Conservation (phyloP, 1,284 basidiomycete genomes). For the Chalciporus piperatoides region DNA sequence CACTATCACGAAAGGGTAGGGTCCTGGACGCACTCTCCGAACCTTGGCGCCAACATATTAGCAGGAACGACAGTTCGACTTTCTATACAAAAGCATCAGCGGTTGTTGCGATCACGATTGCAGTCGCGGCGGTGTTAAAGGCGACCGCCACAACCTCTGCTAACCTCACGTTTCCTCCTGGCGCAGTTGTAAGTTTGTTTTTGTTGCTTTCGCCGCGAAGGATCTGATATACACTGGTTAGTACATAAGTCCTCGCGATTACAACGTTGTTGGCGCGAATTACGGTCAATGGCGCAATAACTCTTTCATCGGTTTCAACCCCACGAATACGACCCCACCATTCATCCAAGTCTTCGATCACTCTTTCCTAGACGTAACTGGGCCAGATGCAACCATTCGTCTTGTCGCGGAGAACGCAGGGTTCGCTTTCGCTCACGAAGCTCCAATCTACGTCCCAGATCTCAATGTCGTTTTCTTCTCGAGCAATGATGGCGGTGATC, state of each 20-base stretch:
- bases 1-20: too few relatives aligned
- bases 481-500: constrained; percentile 43
- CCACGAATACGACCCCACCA: constrained; percentile 45
- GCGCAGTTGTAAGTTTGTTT: constrained; percentile 6
- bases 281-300: constrained; percentile 34
- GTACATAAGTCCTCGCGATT: constrained; percentile 41
- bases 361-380: constrained; percentile 58
- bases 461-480: constrained; percentile 59
- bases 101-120: not conserved
- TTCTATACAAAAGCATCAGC: not conserved
- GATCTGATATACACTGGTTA: constrained; percentile 33
- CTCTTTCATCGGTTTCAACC: constrained; percentile 43
- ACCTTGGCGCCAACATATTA: not conserved
- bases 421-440: constrained; percentile 73
- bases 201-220: constrained; percentile 26
- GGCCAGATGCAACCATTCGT: constrained; percentile 52
- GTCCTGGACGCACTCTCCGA: too few relatives aligned
- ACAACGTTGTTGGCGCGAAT: constrained; percentile 42
- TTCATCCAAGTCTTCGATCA: constrained; percentile 70
- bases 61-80: not conserved
- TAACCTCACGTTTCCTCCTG: constrained; percentile 6
- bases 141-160: not conserved
- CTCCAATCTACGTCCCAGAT: constrained; percentile 56
- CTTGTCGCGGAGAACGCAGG: constrained; percentile 54
- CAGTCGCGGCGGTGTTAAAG: not conserved